Evolutionary conservation across 2,329 filamentous ascomycete species (phyloP).

Genomic region (Phyllosticta citriasiana): DNA sequence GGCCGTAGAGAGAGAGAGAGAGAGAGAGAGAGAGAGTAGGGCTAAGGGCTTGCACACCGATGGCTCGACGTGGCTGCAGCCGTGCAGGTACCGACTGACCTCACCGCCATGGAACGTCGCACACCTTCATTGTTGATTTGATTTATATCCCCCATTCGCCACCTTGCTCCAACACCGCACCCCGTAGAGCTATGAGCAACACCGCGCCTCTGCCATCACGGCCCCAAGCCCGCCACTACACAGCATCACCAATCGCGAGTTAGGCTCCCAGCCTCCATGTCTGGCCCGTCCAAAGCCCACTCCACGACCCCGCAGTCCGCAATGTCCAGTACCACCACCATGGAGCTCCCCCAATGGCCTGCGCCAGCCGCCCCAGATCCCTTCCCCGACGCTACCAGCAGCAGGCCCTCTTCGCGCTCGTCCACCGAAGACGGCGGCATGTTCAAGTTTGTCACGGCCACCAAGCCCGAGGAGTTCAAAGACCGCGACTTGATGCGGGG

Average conservation of each 20-base stretch:
- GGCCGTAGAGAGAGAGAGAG: not conserved
- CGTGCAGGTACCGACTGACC: not conserved
- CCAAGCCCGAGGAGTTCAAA: constrained; percentile 22
- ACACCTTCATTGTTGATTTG: not conserved
- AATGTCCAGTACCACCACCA: not conserved
- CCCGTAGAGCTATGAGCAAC: constrained; percentile 1
- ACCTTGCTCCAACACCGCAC: not conserved
- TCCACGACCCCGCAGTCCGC: not conserved
- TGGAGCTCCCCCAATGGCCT: not conserved
- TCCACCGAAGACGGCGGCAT: constrained; percentile 7
- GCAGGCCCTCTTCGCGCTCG: constrained; percentile 4
- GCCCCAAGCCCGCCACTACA: not conserved
- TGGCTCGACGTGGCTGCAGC: not conserved
- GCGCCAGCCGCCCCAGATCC: not conserved
- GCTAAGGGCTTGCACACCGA: not conserved
- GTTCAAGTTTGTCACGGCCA: constrained; percentile 25
- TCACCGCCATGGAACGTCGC: not conserved
- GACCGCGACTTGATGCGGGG: constrained; percentile 22
- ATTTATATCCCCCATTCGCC: not conserved
- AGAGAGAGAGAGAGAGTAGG: no score
- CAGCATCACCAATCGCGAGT: not conserved
- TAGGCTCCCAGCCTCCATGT: not conserved
- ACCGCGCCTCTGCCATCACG: not conserved
- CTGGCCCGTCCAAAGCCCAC: constrained; percentile 3
- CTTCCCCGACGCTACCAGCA: constrained; percentile 1